These are phyloP conservation scores for Ceratonia siliqua DNA, from an alignment of 306 rosid species.

Conservation along the genomic window DNA sequence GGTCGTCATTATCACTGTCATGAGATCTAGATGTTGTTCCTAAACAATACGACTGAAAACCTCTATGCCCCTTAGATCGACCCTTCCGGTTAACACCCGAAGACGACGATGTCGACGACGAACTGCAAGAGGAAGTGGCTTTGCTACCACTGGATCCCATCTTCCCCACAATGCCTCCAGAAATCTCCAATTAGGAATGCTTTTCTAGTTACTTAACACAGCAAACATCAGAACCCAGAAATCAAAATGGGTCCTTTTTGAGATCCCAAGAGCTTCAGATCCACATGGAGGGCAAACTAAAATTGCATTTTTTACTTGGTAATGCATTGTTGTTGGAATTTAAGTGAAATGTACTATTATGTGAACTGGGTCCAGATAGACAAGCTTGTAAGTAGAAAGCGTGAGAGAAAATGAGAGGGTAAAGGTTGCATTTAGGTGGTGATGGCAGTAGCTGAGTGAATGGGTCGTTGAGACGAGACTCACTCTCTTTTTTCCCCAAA, in stretches of 20 bases:
- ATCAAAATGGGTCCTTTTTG: slow-evolving; percentile 33
- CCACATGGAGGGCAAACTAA: slow-evolving; percentile 27
- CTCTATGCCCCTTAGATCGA: slow-evolving; percentile 58
- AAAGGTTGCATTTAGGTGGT: slow-evolving; percentile 31
- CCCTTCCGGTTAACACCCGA: slow-evolving; percentile 46
- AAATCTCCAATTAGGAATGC: neutral
- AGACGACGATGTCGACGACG: slow-evolving; percentile 45
- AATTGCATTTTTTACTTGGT: slow-evolving; percentile 16
- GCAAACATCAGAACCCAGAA: slow-evolving; percentile 37
- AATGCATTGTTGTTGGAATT: slow-evolving; percentile 10
- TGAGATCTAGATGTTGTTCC: slow-evolving; percentile 80
- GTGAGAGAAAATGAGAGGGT: slow-evolving; percentile 18
- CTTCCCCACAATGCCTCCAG: slow-evolving; percentile 7
- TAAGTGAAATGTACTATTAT: slow-evolving; percentile 3
- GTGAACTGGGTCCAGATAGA: slow-evolving; percentile 29
- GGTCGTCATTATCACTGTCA: slow-evolving; percentile 65
- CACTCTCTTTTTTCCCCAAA: no score
- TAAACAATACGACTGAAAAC: slow-evolving; percentile 74
- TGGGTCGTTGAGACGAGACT: no score
- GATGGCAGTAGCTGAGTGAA: slow-evolving; percentile 40
- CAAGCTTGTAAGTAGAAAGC: neutral
- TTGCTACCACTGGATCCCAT: slow-evolving; percentile 96
- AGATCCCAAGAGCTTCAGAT: slow-evolving; percentile 47
- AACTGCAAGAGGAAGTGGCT: slow-evolving; percentile 40
- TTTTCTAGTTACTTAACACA: slow-evolving; percentile 19